Base-by-base conservation (phyloP, 2,329 filamentous ascomycete genomes). In the Penicillium digitatum region DNA sequence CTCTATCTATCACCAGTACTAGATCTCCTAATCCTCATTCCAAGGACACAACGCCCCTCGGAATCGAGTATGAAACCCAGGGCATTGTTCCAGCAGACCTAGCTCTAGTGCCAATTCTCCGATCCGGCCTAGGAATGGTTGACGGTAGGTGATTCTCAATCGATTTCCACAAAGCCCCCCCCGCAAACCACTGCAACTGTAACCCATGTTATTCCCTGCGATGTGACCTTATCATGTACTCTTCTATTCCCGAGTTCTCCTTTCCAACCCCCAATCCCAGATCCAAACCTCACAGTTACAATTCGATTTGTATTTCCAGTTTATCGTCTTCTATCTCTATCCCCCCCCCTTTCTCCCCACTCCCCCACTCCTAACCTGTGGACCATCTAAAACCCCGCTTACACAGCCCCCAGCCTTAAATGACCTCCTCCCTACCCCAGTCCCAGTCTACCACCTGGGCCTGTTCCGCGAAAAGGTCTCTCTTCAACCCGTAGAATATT, bases 401-500 rank as follows among this genome's bases (percentile, higher is more conserved):
- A 50, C 47, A 31, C n/a, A 20, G n/a, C 27, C 35, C n/a, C 31
- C 44, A 88, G 88, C 90, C 26, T 78, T 96, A 40, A 87, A 93
- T 77, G 86, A 86, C 27, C 81, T 97, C 66, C 89, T 97, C 56
- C 92, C 93, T 18, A 71, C 75, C 35, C 82, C 90, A 14, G 88
- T 93, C 31, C 87, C 91, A 7, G 84, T 96, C 61, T 91, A 97
- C 78, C 93, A 97, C 72, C 87, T 97, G 8, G 93, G 94, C 62
- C 87, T 97, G 69, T 97, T 93, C 81, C 90, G 93, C 68, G 92
- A 96, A 72, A 90, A 88, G 54, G 85, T 84, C 50, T 91, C 89
- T 32, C 86, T 96, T 50, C 85, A 90, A 66, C 91, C 93, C 3
- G 92, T 96, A 55, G 92, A 96, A 76, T 96, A 96, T 82, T 96